Conservation (phyloP, 2,329 filamentous ascomycete species). For the Cordyceps militaris region DNA sequence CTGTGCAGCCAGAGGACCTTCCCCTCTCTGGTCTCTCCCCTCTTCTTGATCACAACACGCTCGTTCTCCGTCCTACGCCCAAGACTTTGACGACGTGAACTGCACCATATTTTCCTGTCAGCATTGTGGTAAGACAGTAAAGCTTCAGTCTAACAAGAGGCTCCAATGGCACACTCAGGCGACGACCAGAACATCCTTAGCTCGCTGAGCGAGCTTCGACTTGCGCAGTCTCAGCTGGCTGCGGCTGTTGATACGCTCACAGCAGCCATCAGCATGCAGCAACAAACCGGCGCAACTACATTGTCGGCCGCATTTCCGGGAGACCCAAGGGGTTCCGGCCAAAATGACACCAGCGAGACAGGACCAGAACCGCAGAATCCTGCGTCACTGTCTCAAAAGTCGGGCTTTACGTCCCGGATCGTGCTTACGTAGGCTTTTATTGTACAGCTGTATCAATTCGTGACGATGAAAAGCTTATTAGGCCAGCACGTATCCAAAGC, state of each 20-base stretch:
- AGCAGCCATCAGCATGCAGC: conserved; percentile 20
- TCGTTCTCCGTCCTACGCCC: too few relatives aligned
- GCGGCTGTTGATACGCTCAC: conserved; percentile 34
- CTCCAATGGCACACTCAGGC: conserved; percentile 7
- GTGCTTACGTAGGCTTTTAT: conserved; percentile 40
- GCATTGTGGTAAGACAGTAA: neutral
- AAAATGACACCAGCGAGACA: neutral
- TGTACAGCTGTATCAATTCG: neutral
- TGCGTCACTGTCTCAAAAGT: conserved; percentile 30
- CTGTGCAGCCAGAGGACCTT: neutral
- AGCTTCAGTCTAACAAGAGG: neutral
- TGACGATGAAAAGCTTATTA: neutral
- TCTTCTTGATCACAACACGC: neutral
- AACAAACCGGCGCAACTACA: neutral
- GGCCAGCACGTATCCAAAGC: conserved; percentile 74
- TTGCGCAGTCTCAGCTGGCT: conserved; percentile 34
- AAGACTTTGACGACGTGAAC: neutral
- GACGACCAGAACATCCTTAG: conserved; percentile 12
- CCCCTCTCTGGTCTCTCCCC: conserved; percentile 11
- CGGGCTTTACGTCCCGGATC: conserved; percentile 46
- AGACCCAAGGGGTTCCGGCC: neutral
- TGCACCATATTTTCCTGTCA: neutral
- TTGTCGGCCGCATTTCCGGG: neutral
- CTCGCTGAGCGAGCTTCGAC: conserved; percentile 34
- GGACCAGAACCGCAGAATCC: conserved; percentile 19